Evolutionary conservation across 768 basidiomycete genomes (phyloP).

Genomic region (Boletus sp.): DNA sequence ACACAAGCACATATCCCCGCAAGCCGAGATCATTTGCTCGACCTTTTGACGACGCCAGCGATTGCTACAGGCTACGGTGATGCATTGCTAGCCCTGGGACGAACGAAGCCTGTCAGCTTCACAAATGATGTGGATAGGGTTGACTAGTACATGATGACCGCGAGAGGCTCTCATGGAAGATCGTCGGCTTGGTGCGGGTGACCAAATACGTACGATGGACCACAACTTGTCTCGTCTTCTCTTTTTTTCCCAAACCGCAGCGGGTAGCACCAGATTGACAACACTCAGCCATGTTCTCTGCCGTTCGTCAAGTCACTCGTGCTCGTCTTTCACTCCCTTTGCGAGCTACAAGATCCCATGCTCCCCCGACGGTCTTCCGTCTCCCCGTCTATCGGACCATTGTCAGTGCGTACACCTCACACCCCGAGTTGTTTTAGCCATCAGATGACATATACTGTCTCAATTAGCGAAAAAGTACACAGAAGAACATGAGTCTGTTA

Average conservation of each 20-base stretch:
- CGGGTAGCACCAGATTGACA: not conserved
- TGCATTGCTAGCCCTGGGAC: too few relatives aligned
- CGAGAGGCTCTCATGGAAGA: not conserved
- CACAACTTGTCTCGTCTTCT: not conserved
- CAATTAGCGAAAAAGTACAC: conserved; percentile 51
- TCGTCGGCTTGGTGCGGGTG: conserved; percentile 14
- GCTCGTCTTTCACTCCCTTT: conserved; percentile 6
- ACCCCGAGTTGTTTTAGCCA: not conserved
- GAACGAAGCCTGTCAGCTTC: not conserved
- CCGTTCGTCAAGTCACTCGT: conserved; percentile 12
- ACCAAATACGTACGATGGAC: conserved; percentile 15
- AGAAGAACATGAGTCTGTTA: conserved; percentile 12
- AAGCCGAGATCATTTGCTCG: not conserved
- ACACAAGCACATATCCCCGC: conserved; percentile 7
- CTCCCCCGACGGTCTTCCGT: not conserved
- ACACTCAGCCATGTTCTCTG: conserved; percentile 18
- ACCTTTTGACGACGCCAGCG: not conserved
- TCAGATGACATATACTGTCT: not conserved
- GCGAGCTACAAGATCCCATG: not conserved
- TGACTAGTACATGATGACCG: not conserved
- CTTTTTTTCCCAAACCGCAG: conserved; percentile 34
- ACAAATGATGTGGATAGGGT: not conserved
- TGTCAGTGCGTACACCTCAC: conserved; percentile 22
- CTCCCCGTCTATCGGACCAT: conserved; percentile 18
- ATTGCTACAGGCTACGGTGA: too few relatives aligned